These are phyloP conservation scores for Jacaranda mimosifolia DNA, from an alignment of 257 asterid species.

Conservation along the genomic window DNA sequence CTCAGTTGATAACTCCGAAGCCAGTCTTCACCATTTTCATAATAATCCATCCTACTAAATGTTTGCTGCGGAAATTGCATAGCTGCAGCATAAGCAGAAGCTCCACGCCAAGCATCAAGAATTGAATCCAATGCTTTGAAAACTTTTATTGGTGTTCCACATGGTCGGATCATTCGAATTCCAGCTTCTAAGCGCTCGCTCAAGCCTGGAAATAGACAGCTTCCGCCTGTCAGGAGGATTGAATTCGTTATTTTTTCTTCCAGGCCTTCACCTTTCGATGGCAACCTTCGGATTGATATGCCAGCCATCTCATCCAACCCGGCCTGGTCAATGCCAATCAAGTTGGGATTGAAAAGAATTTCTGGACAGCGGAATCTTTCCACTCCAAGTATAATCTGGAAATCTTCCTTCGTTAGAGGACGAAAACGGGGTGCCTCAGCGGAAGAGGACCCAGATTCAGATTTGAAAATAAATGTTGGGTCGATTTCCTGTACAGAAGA, in stretches of 20 bases:
- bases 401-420: conserved; percentile 90
- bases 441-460: conserved; percentile 69
- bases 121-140: conserved; percentile 71
- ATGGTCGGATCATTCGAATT: conserved; percentile 77
- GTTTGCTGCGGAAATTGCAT: conserved; percentile 72
- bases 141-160: conserved; percentile 79
- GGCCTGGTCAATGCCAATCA: conserved; percentile 88
- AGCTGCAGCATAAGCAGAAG: conserved; percentile 72
- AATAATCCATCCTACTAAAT: conserved; percentile 82
- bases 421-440: conserved; percentile 78
- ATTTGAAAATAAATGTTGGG: conserved; percentile 72
- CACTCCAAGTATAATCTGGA: conserved; percentile 81
- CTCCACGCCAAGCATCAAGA: conserved; percentile 97
- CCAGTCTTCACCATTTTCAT: conserved; percentile 95
- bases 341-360: conserved; percentile 77
- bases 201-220: conserved; percentile 85
- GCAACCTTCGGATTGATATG: conserved; percentile 70
- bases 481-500: conserved; percentile 78
- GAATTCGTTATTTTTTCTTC: conserved; percentile 77
- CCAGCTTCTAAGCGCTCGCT: conserved; percentile 84
- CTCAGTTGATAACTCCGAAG: conserved; percentile 66
- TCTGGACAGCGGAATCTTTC: conserved; percentile 98
- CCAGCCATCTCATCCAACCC: conserved; percentile 96
- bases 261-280: conserved; percentile 44
- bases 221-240: conserved; percentile 90